A percentile compares a stretch with the other conserved stretches of the same genome.
Evolutionary conservation across 2,329 filamentous ascomycete genomes (phyloP).

Genomic region (Alternaria conjuncta): DNA sequence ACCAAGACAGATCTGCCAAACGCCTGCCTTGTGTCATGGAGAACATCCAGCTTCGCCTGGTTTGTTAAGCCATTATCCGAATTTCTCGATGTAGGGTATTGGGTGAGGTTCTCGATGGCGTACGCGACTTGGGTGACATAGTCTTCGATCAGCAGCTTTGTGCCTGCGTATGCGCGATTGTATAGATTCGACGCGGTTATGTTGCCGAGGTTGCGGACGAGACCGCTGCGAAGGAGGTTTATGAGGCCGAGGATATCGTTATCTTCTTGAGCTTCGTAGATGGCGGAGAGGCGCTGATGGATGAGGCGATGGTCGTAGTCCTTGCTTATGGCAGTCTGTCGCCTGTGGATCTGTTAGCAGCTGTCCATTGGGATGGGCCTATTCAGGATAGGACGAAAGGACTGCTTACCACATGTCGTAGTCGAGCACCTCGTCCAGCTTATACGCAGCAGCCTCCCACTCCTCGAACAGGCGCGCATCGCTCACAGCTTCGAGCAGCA

Average conservation of each 20-base stretch:
- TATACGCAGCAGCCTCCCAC: constrained; percentile 83
- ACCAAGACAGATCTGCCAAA: constrained; percentile 87
- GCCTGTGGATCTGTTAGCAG: constrained; percentile 59
- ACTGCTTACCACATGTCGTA: constrained; percentile 75
- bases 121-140: constrained; percentile 86
- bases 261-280: constrained; percentile 72
- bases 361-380: background rate
- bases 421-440: constrained; percentile 81
- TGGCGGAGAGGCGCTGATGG: constrained; percentile 73
- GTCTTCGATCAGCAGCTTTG: constrained; percentile 88
- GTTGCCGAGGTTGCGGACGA: constrained; percentile 86
- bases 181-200: constrained; percentile 83
- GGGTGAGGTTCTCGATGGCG: constrained; percentile 77
- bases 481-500: constrained; percentile 69
- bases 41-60: constrained; percentile 81
- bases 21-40: constrained; percentile 85
- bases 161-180: constrained; percentile 84
- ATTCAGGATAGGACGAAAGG: background rate
- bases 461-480: constrained; percentile 77
- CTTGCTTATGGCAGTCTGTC: constrained; percentile 78
- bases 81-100: constrained; percentile 63
- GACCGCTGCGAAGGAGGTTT: constrained; percentile 78
- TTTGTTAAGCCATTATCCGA: constrained; percentile 64
- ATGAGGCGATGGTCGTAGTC: constrained; percentile 90
- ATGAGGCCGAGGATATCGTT: constrained; percentile 77